These are phyloP conservation scores for Phialophora chinensis DNA, from an alignment of 2,329 filamentous ascomycete genomes.

Conservation along the genomic window DNA sequence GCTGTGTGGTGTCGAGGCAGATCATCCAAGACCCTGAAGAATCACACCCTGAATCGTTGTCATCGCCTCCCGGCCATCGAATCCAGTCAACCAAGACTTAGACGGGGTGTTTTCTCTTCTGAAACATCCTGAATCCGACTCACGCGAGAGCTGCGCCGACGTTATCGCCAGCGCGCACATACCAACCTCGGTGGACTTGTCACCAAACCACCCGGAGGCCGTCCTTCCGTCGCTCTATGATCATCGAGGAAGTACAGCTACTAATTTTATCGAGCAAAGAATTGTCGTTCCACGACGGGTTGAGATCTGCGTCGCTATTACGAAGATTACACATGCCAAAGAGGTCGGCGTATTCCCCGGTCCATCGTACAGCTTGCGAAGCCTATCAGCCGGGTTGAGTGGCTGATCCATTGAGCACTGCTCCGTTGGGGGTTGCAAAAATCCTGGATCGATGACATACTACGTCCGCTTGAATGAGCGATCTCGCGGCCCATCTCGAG, in stretches of 20 bases:
- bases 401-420: conserved; percentile 10
- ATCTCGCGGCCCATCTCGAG: conserved; percentile 69
- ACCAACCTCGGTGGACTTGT: neutral
- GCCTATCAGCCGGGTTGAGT: conserved; percentile 31
- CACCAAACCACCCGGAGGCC: conserved; percentile 9
- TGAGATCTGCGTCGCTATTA: conserved; percentile 20
- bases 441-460: conserved; percentile 29
- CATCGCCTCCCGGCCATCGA: conserved; percentile 25
- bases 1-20: conserved; percentile 21
- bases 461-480: conserved; percentile 59
- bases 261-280: conserved; percentile 13
- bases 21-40: conserved; percentile 30
- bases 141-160: conserved; percentile 8
- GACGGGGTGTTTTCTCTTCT: neutral
- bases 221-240: conserved; percentile 2
- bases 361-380: conserved; percentile 27
- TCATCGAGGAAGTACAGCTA: conserved; percentile 11
- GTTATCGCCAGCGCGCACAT: neutral
- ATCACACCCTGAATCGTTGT: conserved; percentile 12
- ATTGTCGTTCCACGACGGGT: conserved; percentile 13
- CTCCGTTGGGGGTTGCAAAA: conserved; percentile 10
- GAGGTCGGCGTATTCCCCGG: conserved; percentile 14
- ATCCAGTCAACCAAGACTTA: conserved; percentile 8
- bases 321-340: conserved; percentile 31
- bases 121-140: conserved; percentile 1